A percentile compares a stretch with the other conserved stretches of the same genome.
Conservation (phyloP, 805 yeast species). For the Candida corydali region DNA sequence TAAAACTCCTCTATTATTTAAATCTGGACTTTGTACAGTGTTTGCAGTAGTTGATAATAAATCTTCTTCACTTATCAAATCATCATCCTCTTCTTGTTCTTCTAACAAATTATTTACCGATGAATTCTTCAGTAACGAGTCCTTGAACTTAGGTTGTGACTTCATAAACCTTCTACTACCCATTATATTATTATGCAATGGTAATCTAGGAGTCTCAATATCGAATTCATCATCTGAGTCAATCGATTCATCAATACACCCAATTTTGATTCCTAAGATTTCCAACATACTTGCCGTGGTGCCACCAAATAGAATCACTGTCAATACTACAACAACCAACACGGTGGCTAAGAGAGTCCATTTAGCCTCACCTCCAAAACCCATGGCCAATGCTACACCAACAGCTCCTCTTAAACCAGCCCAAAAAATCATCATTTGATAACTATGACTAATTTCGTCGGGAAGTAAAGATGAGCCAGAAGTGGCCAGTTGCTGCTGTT, state of each 20-base stretch:
- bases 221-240: slow-evolving; percentile 95
- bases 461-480: slow-evolving; percentile 42
- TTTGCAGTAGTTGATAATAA: slow-evolving; percentile 30
- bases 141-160: slow-evolving; percentile 7
- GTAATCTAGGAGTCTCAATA: slow-evolving; percentile 64
- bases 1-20: slow-evolving; percentile 24
- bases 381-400: slow-evolving; percentile 98
- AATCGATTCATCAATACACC: slow-evolving; percentile 68
- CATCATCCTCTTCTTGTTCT: slow-evolving; percentile 15
- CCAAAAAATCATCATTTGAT: slow-evolving; percentile 99
- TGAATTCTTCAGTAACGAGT: slow-evolving; percentile 2
- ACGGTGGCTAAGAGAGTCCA: slow-evolving; percentile 90
- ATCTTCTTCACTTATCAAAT: slow-evolving; percentile 25
- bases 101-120: slow-evolving; percentile 7
- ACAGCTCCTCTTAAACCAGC: slow-evolving; percentile 99
- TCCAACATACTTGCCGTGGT: slow-evolving; percentile 98
- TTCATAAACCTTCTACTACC: slow-evolving; percentile 21
- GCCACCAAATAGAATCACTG: slow-evolving; percentile 96
- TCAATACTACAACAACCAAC: slow-evolving; percentile 90
- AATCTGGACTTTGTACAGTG: not conserved
- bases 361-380: slow-evolving; percentile 90
- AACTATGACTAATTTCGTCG: slow-evolving; percentile 90
- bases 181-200: slow-evolving; percentile 12
- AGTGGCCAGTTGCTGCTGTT: too few relatives aligned
- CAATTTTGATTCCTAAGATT: slow-evolving; percentile 86